Evolutionary conservation across 2,329 filamentous ascomycete genomes (phyloP).

Genomic region (Plenodomus lindquistii): DNA sequence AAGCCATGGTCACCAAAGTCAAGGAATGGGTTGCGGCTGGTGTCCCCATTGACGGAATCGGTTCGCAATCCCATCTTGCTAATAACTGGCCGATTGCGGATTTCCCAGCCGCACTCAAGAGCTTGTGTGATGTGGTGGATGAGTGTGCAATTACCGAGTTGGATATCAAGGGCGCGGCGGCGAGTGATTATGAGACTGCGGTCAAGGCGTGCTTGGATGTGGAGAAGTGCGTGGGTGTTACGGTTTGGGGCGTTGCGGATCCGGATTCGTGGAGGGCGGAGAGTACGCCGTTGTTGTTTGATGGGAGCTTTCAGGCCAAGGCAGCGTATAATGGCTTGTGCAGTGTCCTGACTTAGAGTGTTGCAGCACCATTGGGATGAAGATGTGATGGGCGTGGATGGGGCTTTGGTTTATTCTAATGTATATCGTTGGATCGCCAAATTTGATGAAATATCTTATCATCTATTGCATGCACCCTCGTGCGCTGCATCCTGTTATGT

Average conservation of each 20-base stretch:
- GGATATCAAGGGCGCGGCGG: slow-evolving; percentile 63
- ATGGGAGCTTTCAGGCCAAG: slow-evolving; percentile 49
- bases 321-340: slow-evolving; percentile 40
- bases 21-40: slow-evolving; percentile 66
- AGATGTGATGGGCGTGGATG: too few species aligned
- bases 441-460: too few species aligned
- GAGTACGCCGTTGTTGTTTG: slow-evolving; percentile 48
- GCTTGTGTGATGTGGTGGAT: slow-evolving; percentile 55
- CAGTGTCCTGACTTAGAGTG: slow-evolving; percentile 10
- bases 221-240: slow-evolving; percentile 66
- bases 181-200: slow-evolving; percentile 61
- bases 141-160: slow-evolving; percentile 70
- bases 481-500: too few species aligned
- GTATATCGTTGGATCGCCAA: too few species aligned
- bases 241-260: slow-evolving; percentile 61
- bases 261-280: slow-evolving; percentile 48
- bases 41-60: slow-evolving; percentile 68
- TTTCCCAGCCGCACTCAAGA: slow-evolving; percentile 55
- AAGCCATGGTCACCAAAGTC: slow-evolving; percentile 61
- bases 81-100: slow-evolving; percentile 50
- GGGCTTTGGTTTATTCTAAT: too few species aligned
- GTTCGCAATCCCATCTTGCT: slow-evolving; percentile 61
- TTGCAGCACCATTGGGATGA: too few species aligned
- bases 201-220: slow-evolving; percentile 61
- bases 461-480: too few species aligned